Evolutionary conservation across 2,329 filamentous ascomycete genomes (phyloP).

Genomic region (Aspergillus sp.): DNA sequence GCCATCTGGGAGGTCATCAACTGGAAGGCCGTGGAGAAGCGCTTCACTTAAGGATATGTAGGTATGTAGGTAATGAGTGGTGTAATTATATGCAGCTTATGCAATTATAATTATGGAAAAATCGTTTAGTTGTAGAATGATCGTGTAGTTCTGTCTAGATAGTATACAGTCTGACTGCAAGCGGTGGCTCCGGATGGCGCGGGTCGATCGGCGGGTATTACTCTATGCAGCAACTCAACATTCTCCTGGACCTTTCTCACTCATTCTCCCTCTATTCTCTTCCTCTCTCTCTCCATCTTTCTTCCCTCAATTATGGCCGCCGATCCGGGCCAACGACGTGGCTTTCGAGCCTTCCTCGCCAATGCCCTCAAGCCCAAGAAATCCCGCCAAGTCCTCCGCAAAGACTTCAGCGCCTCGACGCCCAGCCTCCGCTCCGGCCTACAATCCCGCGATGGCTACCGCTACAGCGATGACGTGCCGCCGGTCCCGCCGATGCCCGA

Average conservation of each 20-base stretch:
- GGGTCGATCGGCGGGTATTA: background rate
- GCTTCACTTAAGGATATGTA: conserved; percentile 54
- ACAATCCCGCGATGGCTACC: conserved; percentile 11
- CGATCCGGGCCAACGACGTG: conserved; percentile 28
- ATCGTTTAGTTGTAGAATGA: too few species aligned
- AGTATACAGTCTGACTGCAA: background rate
- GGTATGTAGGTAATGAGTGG: background rate
- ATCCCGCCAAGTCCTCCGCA: conserved; percentile 36
- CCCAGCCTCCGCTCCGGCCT: conserved; percentile 25
- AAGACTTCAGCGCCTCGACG: conserved; percentile 27
- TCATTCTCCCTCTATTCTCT: background rate
- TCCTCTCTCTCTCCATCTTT: background rate
- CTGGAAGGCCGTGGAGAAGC: conserved; percentile 85
- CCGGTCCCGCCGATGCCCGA: conserved; percentile 21
- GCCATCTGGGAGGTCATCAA: conserved; percentile 94
- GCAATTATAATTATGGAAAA: too few species aligned
- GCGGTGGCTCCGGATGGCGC: background rate
- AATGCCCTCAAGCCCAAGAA: conserved; percentile 34
- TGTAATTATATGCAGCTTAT: too few species aligned
- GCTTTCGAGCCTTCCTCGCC: conserved; percentile 28
- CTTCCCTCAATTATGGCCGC: conserved; percentile 22
- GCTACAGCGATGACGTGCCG: conserved; percentile 19
- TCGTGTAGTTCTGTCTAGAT: too few species aligned
- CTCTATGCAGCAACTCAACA: background rate
- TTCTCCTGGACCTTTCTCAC: conserved; percentile 2